Evolutionary conservation across 2,329 filamentous ascomycete species (phyloP).

Genomic region (Pseudogymnoascus sp.): DNA sequence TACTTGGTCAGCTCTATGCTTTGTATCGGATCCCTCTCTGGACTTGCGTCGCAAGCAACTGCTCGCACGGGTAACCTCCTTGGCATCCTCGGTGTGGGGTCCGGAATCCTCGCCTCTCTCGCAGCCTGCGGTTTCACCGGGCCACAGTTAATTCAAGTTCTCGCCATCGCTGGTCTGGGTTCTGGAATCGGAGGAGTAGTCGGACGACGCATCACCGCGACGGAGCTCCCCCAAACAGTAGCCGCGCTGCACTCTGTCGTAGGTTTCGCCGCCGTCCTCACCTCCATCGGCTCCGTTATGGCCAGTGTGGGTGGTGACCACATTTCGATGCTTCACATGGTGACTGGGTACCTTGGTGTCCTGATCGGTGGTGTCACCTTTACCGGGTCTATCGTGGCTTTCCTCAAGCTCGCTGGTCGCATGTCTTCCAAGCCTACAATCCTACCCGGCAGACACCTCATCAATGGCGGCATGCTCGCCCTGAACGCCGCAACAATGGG

Average conservation of each 20-base stretch:
- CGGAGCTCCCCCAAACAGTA: constrained; percentile 81
- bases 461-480: constrained; percentile 69
- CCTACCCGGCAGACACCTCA: constrained; percentile 65
- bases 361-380: constrained; percentile 85
- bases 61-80: constrained; percentile 80
- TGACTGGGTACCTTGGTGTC: constrained; percentile 80
- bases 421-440: constrained; percentile 73
- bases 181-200: constrained; percentile 55
- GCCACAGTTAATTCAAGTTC: constrained; percentile 74
- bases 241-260: constrained; percentile 86
- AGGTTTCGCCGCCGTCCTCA: constrained; percentile 79
- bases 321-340: constrained; percentile 71
- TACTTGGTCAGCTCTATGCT: constrained; percentile 79
- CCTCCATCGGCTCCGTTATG: constrained; percentile 82
- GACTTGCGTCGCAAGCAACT: constrained; percentile 73
- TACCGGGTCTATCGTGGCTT: constrained; percentile 83
- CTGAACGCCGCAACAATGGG: constrained; percentile 78
- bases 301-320: constrained; percentile 52
- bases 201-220: constrained; percentile 79
- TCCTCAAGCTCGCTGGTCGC: constrained; percentile 74
- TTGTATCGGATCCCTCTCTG: constrained; percentile 75
- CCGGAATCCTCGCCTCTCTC: constrained; percentile 76
- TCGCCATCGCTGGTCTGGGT: constrained; percentile 66
- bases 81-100: constrained; percentile 76
- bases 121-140: constrained; percentile 73